A percentile compares a stretch with the other conserved stretches of the same genome.
Evolutionary conservation across 139 green algal species (phyloP).

Genomic region (Trebouxia sp.): DNA sequence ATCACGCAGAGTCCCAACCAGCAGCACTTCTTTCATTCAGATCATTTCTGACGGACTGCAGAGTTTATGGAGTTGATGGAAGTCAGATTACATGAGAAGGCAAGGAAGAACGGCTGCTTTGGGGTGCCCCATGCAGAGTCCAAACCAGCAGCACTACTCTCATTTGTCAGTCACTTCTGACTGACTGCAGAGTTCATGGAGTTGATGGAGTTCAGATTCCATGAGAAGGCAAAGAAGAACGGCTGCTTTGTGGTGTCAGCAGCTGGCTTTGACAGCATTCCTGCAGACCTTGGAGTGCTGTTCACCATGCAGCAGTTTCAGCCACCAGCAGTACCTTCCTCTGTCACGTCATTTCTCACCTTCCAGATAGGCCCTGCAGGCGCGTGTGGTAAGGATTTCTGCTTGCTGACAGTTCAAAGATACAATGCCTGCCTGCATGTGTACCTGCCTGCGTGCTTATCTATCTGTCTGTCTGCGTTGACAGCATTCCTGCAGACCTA

Average conservation of each 20-base stretch:
- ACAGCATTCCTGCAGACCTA: conserved; percentile 56
- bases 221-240: conserved; percentile 34
- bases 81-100: too few relatives aligned
- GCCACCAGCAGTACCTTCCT: background rate
- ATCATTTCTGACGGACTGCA: conserved; percentile 26
- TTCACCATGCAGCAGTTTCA: conserved; percentile 24
- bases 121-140: too few relatives aligned
- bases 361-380: conserved; percentile 23
- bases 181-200: conserved; percentile 73
- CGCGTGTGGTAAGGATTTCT: conserved; percentile 35
- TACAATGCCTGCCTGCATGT: too few relatives aligned
- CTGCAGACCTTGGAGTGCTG: conserved; percentile 40
- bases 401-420: too few relatives aligned
- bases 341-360: conserved; percentile 27
- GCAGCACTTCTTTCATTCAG: conserved; percentile 6
- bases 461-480: too few relatives aligned
- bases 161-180: too few relatives aligned
- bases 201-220: conserved; percentile 56
- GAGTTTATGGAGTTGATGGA: too few relatives aligned
- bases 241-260: conserved; percentile 56
- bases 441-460: too few relatives aligned
- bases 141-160: too few relatives aligned
- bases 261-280: conserved; percentile 65
- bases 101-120: too few relatives aligned
- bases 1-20: conserved; percentile 17